These are phyloP conservation scores for Microsporum canis DNA, from an alignment of 2,329 filamentous ascomycete species.

Conservation along the genomic window DNA sequence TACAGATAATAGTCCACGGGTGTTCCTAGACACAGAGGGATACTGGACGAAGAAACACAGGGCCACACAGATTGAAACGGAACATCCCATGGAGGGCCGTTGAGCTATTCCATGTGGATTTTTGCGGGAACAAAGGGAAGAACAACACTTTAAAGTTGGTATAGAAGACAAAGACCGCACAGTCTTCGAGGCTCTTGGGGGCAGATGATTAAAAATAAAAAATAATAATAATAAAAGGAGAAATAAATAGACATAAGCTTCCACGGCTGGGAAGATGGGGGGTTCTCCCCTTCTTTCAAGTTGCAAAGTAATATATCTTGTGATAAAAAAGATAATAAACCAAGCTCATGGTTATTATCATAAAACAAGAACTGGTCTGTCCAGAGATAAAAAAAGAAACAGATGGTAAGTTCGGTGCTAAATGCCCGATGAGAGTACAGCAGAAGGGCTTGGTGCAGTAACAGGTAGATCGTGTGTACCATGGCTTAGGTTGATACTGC, in stretches of 20 bases:
- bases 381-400: slow-evolving; percentile 4
- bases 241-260: neutral
- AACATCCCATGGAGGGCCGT: neutral
- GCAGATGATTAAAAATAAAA: neutral
- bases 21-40: neutral
- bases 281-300: neutral
- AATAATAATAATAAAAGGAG: neutral
- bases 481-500: neutral
- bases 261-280: neutral
- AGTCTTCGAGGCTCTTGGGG: neutral
- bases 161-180: slow-evolving; percentile 4
- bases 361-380: neutral
- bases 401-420: neutral
- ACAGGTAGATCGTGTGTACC: neutral
- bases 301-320: neutral
- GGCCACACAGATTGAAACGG: neutral
- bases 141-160: slow-evolving; percentile 1
- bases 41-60: neutral
- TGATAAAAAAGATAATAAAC: neutral
- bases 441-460: neutral
- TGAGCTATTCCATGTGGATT: slow-evolving; percentile 2
- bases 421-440: slow-evolving; percentile 1
- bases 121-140: slow-evolving; percentile 5
- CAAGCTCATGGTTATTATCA: neutral
- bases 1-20: neutral